These are phyloP conservation scores for Melastoma candidum DNA, from an alignment of 441 rosid species.

Conservation along the genomic window DNA sequence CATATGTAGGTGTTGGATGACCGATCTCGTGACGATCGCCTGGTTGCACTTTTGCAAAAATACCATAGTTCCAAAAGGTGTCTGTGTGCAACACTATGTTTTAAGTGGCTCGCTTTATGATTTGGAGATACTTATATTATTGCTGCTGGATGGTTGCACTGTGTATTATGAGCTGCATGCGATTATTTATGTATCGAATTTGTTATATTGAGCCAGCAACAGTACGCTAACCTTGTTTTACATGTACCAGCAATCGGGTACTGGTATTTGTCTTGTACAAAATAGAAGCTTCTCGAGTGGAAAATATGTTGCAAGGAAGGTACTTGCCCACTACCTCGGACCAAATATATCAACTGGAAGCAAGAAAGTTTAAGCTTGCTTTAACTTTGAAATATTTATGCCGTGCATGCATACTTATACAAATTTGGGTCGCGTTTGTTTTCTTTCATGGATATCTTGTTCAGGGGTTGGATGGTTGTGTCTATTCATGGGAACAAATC, in stretches of 20 bases:
- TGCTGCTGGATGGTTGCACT: no score
- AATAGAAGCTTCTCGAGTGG: constrained; percentile 83
- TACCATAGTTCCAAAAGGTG: constrained; percentile 79
- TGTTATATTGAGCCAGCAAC: no score
- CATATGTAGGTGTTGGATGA: constrained; percentile 69
- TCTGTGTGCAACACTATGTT: no score
- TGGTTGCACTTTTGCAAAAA: constrained; percentile 63
- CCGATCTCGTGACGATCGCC: constrained; percentile 54
- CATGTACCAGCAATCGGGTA: constrained; percentile 59
- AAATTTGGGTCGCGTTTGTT: not conserved
- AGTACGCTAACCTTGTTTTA: not conserved
- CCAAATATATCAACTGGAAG: not conserved
- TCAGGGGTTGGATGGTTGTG: constrained; percentile 86
- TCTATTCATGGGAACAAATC: constrained; percentile 82
- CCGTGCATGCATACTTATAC: no score
- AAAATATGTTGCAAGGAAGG: constrained; percentile 55
- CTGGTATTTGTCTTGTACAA: constrained; percentile 89
- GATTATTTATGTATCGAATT: constrained; percentile 6
- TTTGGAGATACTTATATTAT: no score
- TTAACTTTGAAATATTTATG: no score
- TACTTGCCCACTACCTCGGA: constrained; percentile 11
- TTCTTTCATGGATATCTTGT: constrained; percentile 4
- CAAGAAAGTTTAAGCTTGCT: no score
- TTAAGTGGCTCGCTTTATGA: no score
- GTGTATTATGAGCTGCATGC: not conserved